phyloP scores from a whole-genome alignment of 805 yeast genomes.

The Teunomyces lycoperdinae region DNA sequence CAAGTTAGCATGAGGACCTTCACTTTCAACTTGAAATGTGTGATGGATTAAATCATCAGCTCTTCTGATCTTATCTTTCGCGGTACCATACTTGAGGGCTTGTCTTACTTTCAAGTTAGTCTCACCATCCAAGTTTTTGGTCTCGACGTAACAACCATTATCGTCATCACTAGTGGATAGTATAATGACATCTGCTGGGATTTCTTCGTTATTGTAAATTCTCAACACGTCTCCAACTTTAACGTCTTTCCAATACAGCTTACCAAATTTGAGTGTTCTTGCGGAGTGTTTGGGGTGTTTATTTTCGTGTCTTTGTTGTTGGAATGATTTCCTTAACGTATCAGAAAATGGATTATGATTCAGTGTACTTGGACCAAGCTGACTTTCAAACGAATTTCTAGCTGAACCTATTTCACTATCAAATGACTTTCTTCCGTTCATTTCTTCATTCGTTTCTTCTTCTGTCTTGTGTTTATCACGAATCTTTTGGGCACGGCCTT shows the following conservation, averaged over 20 bases:
- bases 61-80: slow-evolving; percentile 37
- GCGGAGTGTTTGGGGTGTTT: slow-evolving; percentile 8
- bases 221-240: slow-evolving; percentile 73
- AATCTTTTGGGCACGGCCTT: slow-evolving; percentile 31
- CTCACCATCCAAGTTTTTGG: slow-evolving; percentile 73
- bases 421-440: slow-evolving; percentile 15
- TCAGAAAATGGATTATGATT: slow-evolving; percentile 7
- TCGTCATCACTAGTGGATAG: slow-evolving; percentile 70
- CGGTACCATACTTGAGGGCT: slow-evolving; percentile 60
- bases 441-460: slow-evolving; percentile 3
- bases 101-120: slow-evolving; percentile 76
- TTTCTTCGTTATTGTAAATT: slow-evolving; percentile 65
- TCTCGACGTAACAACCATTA: slow-evolving; percentile 66
- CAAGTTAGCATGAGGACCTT: slow-evolving; percentile 78
- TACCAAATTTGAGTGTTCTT: slow-evolving; percentile 29
- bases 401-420: slow-evolving; percentile 23
- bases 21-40: slow-evolving; percentile 71
- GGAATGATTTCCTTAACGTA: slow-evolving; percentile 14
- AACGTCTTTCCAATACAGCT: slow-evolving; percentile 63
- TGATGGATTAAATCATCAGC: slow-evolving; percentile 39
- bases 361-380: slow-evolving; percentile 7
- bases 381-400: slow-evolving; percentile 4
- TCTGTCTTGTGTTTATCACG: slow-evolving; percentile 5
- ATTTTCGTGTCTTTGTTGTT: slow-evolving; percentile 13
- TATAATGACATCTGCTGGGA: slow-evolving; percentile 73